Base-by-base conservation (phyloP, 2,329 filamentous ascomycete genomes). In the Ceratocystis albifundus region DNA sequence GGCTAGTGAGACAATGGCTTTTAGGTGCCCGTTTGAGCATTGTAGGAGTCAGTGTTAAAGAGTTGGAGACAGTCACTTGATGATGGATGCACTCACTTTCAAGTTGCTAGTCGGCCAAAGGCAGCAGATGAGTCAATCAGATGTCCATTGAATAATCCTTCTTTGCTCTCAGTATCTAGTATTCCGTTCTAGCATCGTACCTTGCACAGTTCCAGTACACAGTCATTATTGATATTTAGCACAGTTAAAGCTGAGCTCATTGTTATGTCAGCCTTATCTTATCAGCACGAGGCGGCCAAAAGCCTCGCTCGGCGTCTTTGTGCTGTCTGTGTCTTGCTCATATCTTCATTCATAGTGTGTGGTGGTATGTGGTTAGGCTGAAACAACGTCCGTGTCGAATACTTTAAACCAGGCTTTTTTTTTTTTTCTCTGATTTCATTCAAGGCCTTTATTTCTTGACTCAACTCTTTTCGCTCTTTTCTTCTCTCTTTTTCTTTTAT, bases 351-450 rank as follows among this genome's bases (percentile, higher is more conserved):
- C 53, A 25, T 62, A 17, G 10, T 50, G 25, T 22, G 50, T 48
- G 22, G 50, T 48, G 22, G 3, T 36, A 12, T 62, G 46, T 44
- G 20, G 46, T 66, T 62, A 30, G 65, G 57, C 65, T 50, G 65
- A 61, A 66, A 66, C 65, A 50, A 10, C 25, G 8, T 36, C 48
- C 44, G 17, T 17, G 48, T 28, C 6, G 32, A n/a, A 17, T 59
- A 55, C 22, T 12, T 8, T 28, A 30, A 48, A 48, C 22, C 22
- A 5, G 20, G 36, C 28, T 65, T 44, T 65, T 25, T 65, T 25
- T 22, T 36, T 32, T 48, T 15, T 17, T 25, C 36, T n/a, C n/a
- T n/a, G n/a, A 20, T 48, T 48, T 48, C 36, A 32, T 25, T 36
- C 17, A 22, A 22, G 7, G 46, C 30, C 48, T 63, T 46, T 20